These are phyloP conservation scores for Fraxinus dipetala DNA, from an alignment of 305 asterid genomes.

Conservation along the genomic window DNA sequence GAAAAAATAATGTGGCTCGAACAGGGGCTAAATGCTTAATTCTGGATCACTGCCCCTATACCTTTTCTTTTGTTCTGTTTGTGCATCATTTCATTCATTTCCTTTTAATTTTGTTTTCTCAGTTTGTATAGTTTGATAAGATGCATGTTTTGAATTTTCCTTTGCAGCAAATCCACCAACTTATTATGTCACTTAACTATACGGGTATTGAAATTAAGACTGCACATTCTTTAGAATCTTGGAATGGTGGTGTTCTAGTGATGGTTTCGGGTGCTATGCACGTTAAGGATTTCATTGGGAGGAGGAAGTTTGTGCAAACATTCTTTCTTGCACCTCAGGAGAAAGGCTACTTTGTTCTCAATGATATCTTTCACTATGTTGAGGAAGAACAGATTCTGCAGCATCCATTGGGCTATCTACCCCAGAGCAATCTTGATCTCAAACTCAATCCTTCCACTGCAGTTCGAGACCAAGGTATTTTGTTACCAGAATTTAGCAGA, in stretches of 20 bases:
- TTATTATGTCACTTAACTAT: constrained; percentile 70
- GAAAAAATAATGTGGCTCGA: too few relatives aligned
- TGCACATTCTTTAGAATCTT: constrained; percentile 85
- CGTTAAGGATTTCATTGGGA: constrained; percentile 53
- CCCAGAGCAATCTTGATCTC: constrained; percentile 60
- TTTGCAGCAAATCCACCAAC: constrained; percentile 86
- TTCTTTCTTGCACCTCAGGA: constrained; percentile 99
- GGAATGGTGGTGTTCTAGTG: constrained; percentile 94
- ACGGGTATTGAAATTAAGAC: constrained; percentile 80
- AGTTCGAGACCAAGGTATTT: constrained; percentile 64
- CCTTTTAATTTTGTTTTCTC: constrained; percentile 14
- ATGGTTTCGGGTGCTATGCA: constrained; percentile 85
- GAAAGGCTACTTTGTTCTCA: constrained; percentile 83
- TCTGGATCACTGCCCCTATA: background rate
- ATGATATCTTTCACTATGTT: constrained; percentile 82
- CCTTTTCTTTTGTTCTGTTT: background rate
- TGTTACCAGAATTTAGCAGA: background rate
- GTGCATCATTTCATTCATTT: constrained; percentile 5
- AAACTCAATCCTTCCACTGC: constrained; percentile 52
- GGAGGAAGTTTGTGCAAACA: constrained; percentile 85
- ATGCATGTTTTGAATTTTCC: constrained; percentile 17
- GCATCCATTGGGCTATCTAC: constrained; percentile 64
- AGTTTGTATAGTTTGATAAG: constrained; percentile 4
- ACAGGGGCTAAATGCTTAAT: background rate
- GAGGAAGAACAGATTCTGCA: constrained; percentile 72